Base-by-base conservation (phyloP, 2,329 filamentous ascomycete genomes). In the Dothidotthia symphoricarpi region DNA sequence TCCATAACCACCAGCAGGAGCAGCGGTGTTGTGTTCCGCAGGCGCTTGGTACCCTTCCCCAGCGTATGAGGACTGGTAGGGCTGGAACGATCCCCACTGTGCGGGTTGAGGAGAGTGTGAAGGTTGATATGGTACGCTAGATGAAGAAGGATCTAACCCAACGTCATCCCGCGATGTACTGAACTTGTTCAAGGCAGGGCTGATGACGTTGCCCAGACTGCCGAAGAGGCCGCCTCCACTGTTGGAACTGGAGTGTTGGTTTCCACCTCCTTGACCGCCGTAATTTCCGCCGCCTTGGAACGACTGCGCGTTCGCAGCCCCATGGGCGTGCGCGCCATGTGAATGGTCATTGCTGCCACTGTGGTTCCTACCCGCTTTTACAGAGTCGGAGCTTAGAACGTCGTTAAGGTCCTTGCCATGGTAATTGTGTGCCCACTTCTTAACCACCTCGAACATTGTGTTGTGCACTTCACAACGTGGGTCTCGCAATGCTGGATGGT, bases 391-490 rank as follows among this genome's bases (percentile, higher is more conserved):
- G 31, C 81, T 84, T 8, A 98, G 77, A n/a, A 93, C 59, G 36
- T 80, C 72, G 60, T 94, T 83, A 13, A 97, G 73, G 34, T 81
- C 76, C 35, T 80, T 72, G 4, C 78, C 77, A 28, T 81, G 81
- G 45, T 85, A 82, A 51, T 82, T 78, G 33, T 87, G 77, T 0
- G 80, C 83, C 91, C 91, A 98, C 42, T 78, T 76, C 55, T 86
- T 79, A 2, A 98, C 88, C 0, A 86, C 88, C 37, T 82, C 76
- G 69, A 87, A 97, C 93, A 98, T 98, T 35, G 83, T 82, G 29
- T 80, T 78, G 50, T 97, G 93, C 17, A 93, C 82, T 62, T 95
- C 86, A 40, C 86, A 72, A 39, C 75, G 74, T 37, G 86, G 82
- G 53, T 93, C 79, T 16, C 91, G 83, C 19, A 88, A 73, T 6